These are phyloP conservation scores for Scortechinia acanthostroma DNA, from an alignment of 2,329 filamentous ascomycete species.

Conservation along the genomic window DNA sequence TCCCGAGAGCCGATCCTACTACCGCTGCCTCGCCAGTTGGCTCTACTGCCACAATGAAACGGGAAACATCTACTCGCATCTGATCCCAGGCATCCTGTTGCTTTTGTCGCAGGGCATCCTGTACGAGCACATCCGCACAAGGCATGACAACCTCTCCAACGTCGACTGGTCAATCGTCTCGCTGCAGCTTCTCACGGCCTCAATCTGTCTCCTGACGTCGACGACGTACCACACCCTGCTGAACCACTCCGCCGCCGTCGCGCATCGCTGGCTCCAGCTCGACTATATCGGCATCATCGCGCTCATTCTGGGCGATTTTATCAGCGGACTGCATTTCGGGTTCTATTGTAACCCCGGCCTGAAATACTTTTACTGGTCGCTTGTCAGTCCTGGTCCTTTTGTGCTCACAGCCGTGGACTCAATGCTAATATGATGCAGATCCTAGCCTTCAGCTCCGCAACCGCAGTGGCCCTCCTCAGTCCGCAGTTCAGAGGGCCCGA, in stretches of 20 bases:
- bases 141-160: slow-evolving; percentile 4
- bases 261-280: slow-evolving; percentile 23
- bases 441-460: slow-evolving; percentile 17
- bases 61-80: slow-evolving; percentile 32
- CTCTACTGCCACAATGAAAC: slow-evolving; percentile 32
- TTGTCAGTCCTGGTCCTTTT: slow-evolving; percentile 15
- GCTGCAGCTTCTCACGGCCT: slow-evolving; percentile 24
- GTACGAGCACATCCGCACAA: slow-evolving; percentile 8
- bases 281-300: slow-evolving; percentile 28
- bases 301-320: slow-evolving; percentile 25
- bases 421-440: slow-evolving; percentile 15
- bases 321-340: slow-evolving; percentile 26
- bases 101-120: slow-evolving; percentile 18
- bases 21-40: slow-evolving; percentile 26
- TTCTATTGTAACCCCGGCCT: slow-evolving; percentile 26
- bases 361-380: slow-evolving; percentile 20
- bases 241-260: slow-evolving; percentile 23
- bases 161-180: slow-evolving; percentile 27
- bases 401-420: background rate
- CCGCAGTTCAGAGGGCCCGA: slow-evolving; percentile 21
- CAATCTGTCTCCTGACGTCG: slow-evolving; percentile 24
- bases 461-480: slow-evolving; percentile 22
- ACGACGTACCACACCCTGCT: slow-evolving; percentile 28
- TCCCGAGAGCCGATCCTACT: slow-evolving; percentile 24
- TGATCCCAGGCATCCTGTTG: slow-evolving; percentile 30